Percentiles rank a stretch among this genome's conserved stretches.
These are phyloP conservation scores for Straminergon stramineum DNA, from an alignment of 225 moss, liverwort and hornwort genomes.

Conservation along the genomic window DNA sequence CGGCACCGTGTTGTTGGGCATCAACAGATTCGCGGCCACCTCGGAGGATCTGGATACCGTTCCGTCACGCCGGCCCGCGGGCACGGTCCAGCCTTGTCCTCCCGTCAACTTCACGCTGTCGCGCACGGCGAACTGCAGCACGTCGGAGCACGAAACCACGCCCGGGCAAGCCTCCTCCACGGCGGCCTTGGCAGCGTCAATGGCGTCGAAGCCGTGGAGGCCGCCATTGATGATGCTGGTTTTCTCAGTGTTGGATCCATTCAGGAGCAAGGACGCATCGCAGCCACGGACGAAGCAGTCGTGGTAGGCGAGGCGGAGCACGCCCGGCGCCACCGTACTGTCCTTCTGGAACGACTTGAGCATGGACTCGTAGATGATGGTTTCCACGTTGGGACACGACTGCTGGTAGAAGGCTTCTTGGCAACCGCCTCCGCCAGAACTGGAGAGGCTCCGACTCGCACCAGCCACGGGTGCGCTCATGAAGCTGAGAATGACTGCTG, in stretches of 20 bases:
- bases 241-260: background rate
- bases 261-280: background rate
- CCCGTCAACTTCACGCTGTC: constrained; percentile 29
- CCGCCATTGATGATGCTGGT: constrained; percentile 1
- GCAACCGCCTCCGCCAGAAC: background rate
- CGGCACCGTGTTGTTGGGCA: constrained; percentile 15
- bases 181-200: constrained; percentile 55
- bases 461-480: background rate
- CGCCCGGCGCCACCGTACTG: background rate
- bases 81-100: constrained; percentile 42
- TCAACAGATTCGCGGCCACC: constrained; percentile 37
- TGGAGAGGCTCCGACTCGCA: background rate
- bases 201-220: constrained; percentile 14
- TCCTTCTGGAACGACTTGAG: background rate
- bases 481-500: background rate
- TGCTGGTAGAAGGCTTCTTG: background rate
- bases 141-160: constrained; percentile 53
- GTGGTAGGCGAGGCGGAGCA: background rate
- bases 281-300: background rate
- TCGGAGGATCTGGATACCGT: constrained; percentile 32
- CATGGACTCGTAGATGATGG: background rate
- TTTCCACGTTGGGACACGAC: background rate
- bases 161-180: constrained; percentile 56
- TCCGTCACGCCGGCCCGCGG: constrained; percentile 51
- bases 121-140: constrained; percentile 39